A percentile compares a stretch with the other conserved stretches of the same genome.
These are phyloP conservation scores for Tylopilus sp. DNA, from an alignment of 1,284 basidiomycete genomes.

Conservation along the genomic window DNA sequence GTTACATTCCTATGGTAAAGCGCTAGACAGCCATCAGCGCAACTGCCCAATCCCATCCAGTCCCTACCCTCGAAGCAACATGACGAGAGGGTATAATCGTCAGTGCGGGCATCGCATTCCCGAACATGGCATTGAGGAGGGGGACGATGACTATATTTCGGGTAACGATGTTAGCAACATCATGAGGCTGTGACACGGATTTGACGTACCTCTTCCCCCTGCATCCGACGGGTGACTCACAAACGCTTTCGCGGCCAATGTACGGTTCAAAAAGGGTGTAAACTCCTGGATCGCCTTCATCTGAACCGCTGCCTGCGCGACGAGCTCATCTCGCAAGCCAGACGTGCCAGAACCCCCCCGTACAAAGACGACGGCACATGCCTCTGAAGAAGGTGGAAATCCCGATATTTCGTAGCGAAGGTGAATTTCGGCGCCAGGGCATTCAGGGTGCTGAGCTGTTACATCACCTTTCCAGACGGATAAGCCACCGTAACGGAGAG, in stretches of 20 bases:
- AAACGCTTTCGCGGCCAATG: constrained; percentile 28
- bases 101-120: constrained; percentile 37
- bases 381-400: constrained; percentile 39
- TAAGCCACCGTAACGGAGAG: neutral
- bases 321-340: constrained; percentile 3
- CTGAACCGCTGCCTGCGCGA: constrained; percentile 17
- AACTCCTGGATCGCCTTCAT: constrained; percentile 25
- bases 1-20: neutral
- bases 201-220: constrained; percentile 17
- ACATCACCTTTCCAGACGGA: constrained; percentile 14
- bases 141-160: constrained; percentile 14
- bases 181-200: neutral
- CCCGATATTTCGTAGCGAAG: constrained; percentile 47
- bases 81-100: constrained; percentile 53
- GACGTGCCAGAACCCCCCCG: constrained; percentile 32
- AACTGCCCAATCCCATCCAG: constrained; percentile 59
- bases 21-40: constrained; percentile 34
- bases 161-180: constrained; percentile 1
- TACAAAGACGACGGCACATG: constrained; percentile 44
- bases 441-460: constrained; percentile 6
- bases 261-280: constrained; percentile 19
- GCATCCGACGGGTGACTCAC: constrained; percentile 11
- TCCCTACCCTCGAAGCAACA: constrained; percentile 39
- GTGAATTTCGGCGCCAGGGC: constrained; percentile 17
- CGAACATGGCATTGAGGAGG: constrained; percentile 21